Evolutionary conservation across 2,329 filamentous ascomycete species (phyloP).

Genomic region (Aspergillus sp.): DNA sequence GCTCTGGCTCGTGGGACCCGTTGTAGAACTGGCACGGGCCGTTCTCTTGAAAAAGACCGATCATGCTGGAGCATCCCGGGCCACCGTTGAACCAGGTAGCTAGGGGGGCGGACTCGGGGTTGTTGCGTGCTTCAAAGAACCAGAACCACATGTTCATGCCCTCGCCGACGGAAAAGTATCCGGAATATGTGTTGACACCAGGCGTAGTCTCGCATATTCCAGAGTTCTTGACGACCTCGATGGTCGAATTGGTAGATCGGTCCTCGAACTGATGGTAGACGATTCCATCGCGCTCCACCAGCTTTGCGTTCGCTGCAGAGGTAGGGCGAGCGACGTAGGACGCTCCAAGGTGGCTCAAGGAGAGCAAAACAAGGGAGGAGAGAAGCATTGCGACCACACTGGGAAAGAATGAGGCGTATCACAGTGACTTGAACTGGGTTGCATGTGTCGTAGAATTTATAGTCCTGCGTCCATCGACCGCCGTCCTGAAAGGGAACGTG

Average conservation of each 20-base stretch:
- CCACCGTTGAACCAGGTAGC: slow-evolving; percentile 69
- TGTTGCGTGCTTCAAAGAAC: slow-evolving; percentile 64
- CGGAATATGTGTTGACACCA: slow-evolving; percentile 57
- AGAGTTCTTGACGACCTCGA: slow-evolving; percentile 57
- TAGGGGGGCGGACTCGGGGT: slow-evolving; percentile 59
- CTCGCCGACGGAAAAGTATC: slow-evolving; percentile 54
- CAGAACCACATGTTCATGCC: slow-evolving; percentile 67
- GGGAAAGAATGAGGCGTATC: too few relatives aligned
- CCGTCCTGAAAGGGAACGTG: too few relatives aligned
- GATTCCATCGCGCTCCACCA: too few relatives aligned
- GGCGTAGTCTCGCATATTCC: slow-evolving; percentile 57
- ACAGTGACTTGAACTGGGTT: too few relatives aligned
- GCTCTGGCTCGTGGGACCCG: slow-evolving; percentile 54
- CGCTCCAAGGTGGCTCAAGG: too few relatives aligned
- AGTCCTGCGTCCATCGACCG: too few relatives aligned
- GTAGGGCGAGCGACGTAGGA: too few relatives aligned
- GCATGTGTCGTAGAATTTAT: too few relatives aligned
- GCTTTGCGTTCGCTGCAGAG: too few relatives aligned
- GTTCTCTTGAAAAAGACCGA: slow-evolving; percentile 58
- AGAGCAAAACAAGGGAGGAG: too few relatives aligned
- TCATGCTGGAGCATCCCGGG: slow-evolving; percentile 62
- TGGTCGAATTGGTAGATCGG: slow-evolving; percentile 48
- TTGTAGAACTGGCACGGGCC: slow-evolving; percentile 58
- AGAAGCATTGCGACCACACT: too few relatives aligned
- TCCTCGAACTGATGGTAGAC: slow-evolving; percentile 54